Evolutionary conservation across 139 green algal genomes (phyloP), one percentile per base, ranked within the genome.

Genomic region (Coccomyxa sp.): DNA sequence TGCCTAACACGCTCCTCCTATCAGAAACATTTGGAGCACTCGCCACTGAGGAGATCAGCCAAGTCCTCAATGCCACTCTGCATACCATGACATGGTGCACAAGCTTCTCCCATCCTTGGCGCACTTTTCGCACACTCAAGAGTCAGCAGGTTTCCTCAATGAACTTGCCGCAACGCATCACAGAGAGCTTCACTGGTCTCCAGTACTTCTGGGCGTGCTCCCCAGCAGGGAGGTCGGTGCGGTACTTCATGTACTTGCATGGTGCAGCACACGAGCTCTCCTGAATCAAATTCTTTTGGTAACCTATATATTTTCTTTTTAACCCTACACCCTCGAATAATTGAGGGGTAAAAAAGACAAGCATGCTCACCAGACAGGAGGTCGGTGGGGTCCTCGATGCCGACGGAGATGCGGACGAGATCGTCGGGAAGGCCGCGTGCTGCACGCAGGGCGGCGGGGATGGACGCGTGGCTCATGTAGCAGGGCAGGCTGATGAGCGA

Each of bases 391-490:
- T 97, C 90, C 83, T 98, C 96, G 76, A 99, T 97, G 58, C 97
- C 96, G 10, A 85, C 91, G 25, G 92, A 97, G 76, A 99, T 97
- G 68, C 97, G 89, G 9, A 99, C 92, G 23, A 99, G 90, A 85
- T 99, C 97, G 78, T 99, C 94, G 0, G 95, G 92, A 74, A 99
- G 91, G 14, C 97, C 97, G 13, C 97, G 87, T 7, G 89, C 93
- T 27, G 95, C 93, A 25, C 84, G 76, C 59, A 98, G 89, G 25
- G 96, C 93, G 0, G 95, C 93, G 0, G 97, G 96, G 68, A 98
- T 96, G 84, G 89, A 94, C 14, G 95, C 95, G 83, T 99, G 97
- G 77, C 89, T 96, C 97, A 99, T 99, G 93, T 97, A 99, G 93
- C 96, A 99, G 28, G 97, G 97, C 88, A 99, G 89, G 81, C 86